Evolutionary conservation across 2,329 filamentous ascomycete species (phyloP).

Genomic region (Cladosporium colombiae): DNA sequence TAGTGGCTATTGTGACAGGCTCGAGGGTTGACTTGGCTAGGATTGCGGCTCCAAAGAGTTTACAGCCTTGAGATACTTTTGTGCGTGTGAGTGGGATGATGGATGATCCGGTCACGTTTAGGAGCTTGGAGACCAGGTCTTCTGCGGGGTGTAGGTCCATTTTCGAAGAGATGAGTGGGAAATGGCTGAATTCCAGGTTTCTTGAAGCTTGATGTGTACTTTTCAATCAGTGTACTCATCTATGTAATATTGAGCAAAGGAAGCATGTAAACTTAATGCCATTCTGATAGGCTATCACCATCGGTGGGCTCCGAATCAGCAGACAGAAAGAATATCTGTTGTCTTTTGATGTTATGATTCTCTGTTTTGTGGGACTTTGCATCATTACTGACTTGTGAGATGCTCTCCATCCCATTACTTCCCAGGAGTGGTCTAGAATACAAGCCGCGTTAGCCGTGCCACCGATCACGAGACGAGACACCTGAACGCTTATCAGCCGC

Average conservation of each 20-base stretch:
- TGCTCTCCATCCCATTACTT: not conserved
- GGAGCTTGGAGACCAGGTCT: not conserved
- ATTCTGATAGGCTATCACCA: not conserved
- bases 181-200: not conserved
- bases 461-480: not conserved
- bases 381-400: not conserved
- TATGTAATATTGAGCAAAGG: not conserved
- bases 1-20: not conserved
- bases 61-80: not conserved
- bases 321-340: not conserved
- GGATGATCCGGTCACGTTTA: not conserved
- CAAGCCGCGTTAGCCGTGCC: not conserved
- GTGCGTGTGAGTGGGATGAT: not conserved
- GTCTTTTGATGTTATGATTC: not conserved
- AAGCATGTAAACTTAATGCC: not conserved
- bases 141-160: not conserved
- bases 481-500: not conserved
- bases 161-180: not conserved
- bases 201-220: not conserved
- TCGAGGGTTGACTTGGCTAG: not conserved
- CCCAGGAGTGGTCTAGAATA: not conserved
- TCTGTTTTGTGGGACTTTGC: not conserved
- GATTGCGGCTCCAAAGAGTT: not conserved
- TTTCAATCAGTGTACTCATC: not conserved
- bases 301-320: not conserved